Evolutionary conservation across 2,329 filamentous ascomycete species (phyloP).

Genomic region (Botrytis galanthina): DNA sequence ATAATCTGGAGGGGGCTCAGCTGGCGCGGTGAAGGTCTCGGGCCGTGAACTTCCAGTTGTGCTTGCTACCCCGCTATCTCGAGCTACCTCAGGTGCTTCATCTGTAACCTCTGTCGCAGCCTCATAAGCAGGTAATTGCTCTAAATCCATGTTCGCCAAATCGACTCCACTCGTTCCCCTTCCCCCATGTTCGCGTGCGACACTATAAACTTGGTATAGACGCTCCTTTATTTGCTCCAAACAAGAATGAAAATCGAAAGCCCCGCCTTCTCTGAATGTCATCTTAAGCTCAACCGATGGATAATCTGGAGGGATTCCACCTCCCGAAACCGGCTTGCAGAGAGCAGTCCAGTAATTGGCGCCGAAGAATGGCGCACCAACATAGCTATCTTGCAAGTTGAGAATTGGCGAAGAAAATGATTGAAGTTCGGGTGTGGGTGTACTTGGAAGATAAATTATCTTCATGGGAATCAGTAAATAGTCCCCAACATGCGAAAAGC

Average conservation of each 20-base stretch:
- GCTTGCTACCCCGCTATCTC: conserved; percentile 28
- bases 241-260: conserved; percentile 80
- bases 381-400: conserved; percentile 81
- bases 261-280: conserved; percentile 93
- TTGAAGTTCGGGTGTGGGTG: conserved; percentile 64
- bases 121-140: conserved; percentile 87
- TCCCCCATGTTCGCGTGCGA: conserved; percentile 66
- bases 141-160: conserved; percentile 68
- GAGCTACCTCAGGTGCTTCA: conserved; percentile 25
- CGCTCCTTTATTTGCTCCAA: conserved; percentile 85
- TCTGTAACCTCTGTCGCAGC: conserved; percentile 42
- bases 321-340: conserved; percentile 77
- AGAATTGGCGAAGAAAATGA: conserved; percentile 89
- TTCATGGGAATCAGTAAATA: conserved; percentile 41
- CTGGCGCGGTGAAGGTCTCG: conserved; percentile 43
- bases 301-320: conserved; percentile 73
- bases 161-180: conserved; percentile 48
- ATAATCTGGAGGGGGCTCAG: conserved; percentile 86
- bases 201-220: conserved; percentile 74
- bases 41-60: conserved; percentile 22
- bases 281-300: conserved; percentile 76
- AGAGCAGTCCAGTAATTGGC: conserved; percentile 85
- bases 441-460: conserved; percentile 83
- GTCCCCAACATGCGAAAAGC: conserved; percentile 8
- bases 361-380: conserved; percentile 87